Percentiles rank a stretch among this genome's conserved stretches.
These are phyloP conservation scores for Tylopilus subfusipes DNA, from an alignment of 768 basidiomycete genomes.

Conservation along the genomic window DNA sequence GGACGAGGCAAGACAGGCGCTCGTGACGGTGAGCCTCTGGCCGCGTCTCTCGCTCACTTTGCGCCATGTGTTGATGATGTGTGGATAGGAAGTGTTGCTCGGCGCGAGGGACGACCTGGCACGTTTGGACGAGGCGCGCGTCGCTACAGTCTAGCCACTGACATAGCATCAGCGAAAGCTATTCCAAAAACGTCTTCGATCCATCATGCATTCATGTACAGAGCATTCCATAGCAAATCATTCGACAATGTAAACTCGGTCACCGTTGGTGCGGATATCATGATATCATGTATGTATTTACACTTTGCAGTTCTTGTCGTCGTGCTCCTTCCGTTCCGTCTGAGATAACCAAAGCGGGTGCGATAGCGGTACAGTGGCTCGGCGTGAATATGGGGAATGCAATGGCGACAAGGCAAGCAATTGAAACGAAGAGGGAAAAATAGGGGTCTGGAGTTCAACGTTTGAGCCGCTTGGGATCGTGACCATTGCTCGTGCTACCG, in stretches of 20 bases:
- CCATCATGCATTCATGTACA: neutral
- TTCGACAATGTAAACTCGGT: too few species aligned
- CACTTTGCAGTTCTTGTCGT: neutral
- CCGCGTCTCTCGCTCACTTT: neutral
- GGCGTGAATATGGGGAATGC: neutral
- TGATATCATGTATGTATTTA: neutral
- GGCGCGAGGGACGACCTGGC: slow-evolving; percentile 52
- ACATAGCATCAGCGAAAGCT: too few species aligned
- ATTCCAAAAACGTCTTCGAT: too few species aligned
- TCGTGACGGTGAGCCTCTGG: slow-evolving; percentile 49
- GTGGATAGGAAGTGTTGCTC: slow-evolving; percentile 45
- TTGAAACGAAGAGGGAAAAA: neutral
- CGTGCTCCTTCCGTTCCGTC: too few species aligned
- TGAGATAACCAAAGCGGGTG: neutral
- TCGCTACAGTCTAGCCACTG: too few species aligned
- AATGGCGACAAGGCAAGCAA: neutral
- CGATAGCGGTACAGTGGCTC: neutral
- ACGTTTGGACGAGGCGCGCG: slow-evolving; percentile 35
- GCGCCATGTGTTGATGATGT: neutral
- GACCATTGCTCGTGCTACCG: slow-evolving; percentile 1
- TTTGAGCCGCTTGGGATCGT: slow-evolving; percentile 40
- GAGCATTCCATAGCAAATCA: too few species aligned
- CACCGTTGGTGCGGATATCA: too few species aligned
- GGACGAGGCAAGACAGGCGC: slow-evolving; percentile 59
- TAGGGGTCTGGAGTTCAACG: too few species aligned